Evolutionary conservation across 108 stramenopile species (phyloP).

Genomic region (Mediolabrus comicus): DNA sequence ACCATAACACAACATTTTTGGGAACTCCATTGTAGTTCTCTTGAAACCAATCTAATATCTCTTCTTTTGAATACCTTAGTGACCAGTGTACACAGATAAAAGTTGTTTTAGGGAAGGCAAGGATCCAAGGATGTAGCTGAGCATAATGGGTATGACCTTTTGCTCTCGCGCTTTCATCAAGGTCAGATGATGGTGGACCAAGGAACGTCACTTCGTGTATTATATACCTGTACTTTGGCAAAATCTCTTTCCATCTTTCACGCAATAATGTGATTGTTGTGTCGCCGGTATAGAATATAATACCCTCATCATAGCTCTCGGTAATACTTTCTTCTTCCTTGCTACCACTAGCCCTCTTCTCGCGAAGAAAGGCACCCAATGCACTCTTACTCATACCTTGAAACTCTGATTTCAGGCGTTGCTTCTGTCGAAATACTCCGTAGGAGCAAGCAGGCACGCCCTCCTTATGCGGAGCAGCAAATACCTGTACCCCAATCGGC

Average conservation of each 20-base stretch:
- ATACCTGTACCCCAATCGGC: slow-evolving; percentile 51
- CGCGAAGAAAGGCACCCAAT: slow-evolving; percentile 39
- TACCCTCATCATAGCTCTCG: slow-evolving; percentile 50
- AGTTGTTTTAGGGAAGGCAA: slow-evolving; percentile 54
- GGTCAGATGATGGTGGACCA: slow-evolving; percentile 41
- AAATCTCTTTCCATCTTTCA: slow-evolving; percentile 45
- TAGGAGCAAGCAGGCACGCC: slow-evolving; percentile 56
- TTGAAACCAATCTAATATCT: slow-evolving; percentile 50
- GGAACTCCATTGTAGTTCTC: slow-evolving; percentile 57
- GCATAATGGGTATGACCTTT: slow-evolving; percentile 68
- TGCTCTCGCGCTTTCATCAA: slow-evolving; percentile 29
- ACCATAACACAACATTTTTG: slow-evolving; percentile 59
- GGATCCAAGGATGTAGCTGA: slow-evolving; percentile 60
- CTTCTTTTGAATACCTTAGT: slow-evolving; percentile 42
- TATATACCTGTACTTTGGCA: slow-evolving; percentile 48
- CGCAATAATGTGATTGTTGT: slow-evolving; percentile 54
- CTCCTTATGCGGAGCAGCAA: slow-evolving; percentile 52
- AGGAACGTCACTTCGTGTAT: slow-evolving; percentile 63
- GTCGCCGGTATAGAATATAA: slow-evolving; percentile 60
- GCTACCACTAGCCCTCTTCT: slow-evolving; percentile 7
- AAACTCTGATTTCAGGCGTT: slow-evolving; percentile 47
- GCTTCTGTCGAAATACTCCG: slow-evolving; percentile 50
- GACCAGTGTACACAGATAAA: slow-evolving; percentile 66
- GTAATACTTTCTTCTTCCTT: slow-evolving; percentile 30
- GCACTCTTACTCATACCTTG: slow-evolving; percentile 40